Percentiles rank a stretch among this genome's conserved stretches.
phyloP scores from a whole-genome alignment of 306 rosid genomes.

The Sicyos edulis region DNA sequence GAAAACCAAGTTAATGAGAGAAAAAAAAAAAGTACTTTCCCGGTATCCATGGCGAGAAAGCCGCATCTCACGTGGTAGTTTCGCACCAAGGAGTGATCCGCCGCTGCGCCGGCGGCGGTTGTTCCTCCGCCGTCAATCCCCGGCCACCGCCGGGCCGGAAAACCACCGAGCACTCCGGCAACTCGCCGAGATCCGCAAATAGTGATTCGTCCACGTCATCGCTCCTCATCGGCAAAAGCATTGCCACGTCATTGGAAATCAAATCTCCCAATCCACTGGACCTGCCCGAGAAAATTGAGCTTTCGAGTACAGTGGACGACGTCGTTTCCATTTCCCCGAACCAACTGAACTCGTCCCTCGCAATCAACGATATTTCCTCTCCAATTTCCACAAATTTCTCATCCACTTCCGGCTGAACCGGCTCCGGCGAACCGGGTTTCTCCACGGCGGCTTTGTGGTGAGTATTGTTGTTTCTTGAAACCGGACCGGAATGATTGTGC shows the following conservation, averaged over 20 bases:
- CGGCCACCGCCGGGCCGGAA: slow-evolving; percentile 36
- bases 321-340: slow-evolving; percentile 59
- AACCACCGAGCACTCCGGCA: slow-evolving; percentile 76
- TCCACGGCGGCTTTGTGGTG: neutral
- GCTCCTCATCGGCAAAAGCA: slow-evolving; percentile 66
- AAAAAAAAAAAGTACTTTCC: neutral
- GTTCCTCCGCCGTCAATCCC: slow-evolving; percentile 13
- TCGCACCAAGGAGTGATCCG: slow-evolving; percentile 20
- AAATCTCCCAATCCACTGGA: slow-evolving; percentile 2
- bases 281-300: slow-evolving; percentile 35
- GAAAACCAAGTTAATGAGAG: neutral
- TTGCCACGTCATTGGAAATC: slow-evolving; percentile 14
- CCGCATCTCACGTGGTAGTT: slow-evolving; percentile 11
- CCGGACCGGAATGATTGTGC: slow-evolving; percentile 83
- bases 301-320: slow-evolving; percentile 47
- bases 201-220: slow-evolving; percentile 88
- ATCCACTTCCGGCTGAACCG: slow-evolving; percentile 22
- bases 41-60: slow-evolving; percentile 14
- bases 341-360: slow-evolving; percentile 39
- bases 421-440: slow-evolving; percentile 5
- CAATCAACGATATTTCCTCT: slow-evolving; percentile 17
- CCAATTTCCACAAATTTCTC: slow-evolving; percentile 38
- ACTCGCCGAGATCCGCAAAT: slow-evolving; percentile 83
- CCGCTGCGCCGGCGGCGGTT: slow-evolving; percentile 1
- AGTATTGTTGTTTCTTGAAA: slow-evolving; percentile 45